phyloP scores from a whole-genome alignment of 805 yeast species.

The Lipomyces starkeyi region DNA sequence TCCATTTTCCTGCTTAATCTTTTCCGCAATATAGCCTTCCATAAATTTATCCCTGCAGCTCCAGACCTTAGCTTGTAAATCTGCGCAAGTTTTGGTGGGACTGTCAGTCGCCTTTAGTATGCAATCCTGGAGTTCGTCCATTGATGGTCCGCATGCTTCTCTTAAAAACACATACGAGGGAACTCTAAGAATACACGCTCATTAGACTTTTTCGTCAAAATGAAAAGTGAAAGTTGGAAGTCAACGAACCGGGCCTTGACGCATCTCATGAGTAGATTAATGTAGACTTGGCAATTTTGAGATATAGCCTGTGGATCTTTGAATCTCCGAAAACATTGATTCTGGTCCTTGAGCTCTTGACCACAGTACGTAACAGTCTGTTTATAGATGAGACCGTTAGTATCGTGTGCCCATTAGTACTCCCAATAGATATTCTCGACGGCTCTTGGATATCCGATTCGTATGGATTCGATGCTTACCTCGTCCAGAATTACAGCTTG shows the following conservation, averaged over 20 bases:
- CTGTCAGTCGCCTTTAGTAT: neutral
- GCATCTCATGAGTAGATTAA: neutral
- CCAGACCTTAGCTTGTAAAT: neutral
- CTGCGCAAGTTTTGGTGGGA: neutral
- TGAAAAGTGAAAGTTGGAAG: neutral
- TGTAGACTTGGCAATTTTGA: neutral
- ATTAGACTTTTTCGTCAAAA: neutral
- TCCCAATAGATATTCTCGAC: neutral
- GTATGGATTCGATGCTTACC: neutral
- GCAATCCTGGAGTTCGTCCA: neutral
- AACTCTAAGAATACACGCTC: neutral
- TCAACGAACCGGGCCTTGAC: neutral
- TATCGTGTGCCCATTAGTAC: neutral
- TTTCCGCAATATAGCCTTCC: neutral
- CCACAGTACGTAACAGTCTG: neutral
- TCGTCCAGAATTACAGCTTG: conserved; percentile 3
- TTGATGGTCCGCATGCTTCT: neutral
- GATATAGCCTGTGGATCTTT: conserved; percentile 1
- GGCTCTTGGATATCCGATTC: neutral
- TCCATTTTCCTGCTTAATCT: neutral
- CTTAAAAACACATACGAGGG: neutral
- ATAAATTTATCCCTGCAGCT: conserved; percentile 1
- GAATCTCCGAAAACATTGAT: neutral
- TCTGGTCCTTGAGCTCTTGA: conserved; percentile 1
- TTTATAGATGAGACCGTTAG: neutral